Percentiles rank a stretch among this genome's conserved stretches.
Conservation (phyloP, 257 asterid genomes). For the Scutellaria baicalensis region DNA sequence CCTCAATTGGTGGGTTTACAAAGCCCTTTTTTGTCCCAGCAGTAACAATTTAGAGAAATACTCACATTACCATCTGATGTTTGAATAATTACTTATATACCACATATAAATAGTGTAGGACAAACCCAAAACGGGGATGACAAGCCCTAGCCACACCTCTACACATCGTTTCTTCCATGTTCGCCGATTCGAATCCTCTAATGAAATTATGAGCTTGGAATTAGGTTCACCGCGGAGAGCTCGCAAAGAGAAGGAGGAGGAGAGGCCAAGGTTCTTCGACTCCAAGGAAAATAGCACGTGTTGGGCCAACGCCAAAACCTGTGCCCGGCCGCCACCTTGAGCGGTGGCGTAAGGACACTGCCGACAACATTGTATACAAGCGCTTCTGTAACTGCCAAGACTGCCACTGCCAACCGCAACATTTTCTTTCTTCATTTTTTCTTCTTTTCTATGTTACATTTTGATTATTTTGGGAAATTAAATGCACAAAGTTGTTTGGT, state of each 20-base stretch:
- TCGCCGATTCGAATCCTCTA: too few relatives aligned
- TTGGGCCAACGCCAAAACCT: constrained; percentile 73
- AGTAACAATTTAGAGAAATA: too few relatives aligned
- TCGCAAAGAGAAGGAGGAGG: constrained; percentile 34
- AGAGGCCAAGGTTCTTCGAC: constrained; percentile 66
- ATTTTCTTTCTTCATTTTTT: constrained; percentile 33
- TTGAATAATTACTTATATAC: too few relatives aligned
- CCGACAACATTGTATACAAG: constrained; percentile 89
- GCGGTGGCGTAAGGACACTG: constrained; percentile 96
- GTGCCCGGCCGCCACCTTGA: constrained; percentile 95
- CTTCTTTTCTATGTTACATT: neutral
- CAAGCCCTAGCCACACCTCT: too few relatives aligned
- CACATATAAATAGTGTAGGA: too few relatives aligned
- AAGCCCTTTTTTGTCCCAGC: too few relatives aligned
- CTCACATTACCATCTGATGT: too few relatives aligned
- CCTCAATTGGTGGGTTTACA: too few relatives aligned
- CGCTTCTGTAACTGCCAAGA: constrained; percentile 85
- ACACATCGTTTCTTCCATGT: too few relatives aligned
- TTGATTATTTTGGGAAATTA: neutral
- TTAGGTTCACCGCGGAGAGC: constrained; percentile 30
- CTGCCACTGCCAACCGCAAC: constrained; percentile 89
- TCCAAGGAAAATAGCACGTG: constrained; percentile 56
- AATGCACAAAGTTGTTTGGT: too few relatives aligned
- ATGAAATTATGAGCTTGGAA: constrained; percentile 20
- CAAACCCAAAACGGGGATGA: too few relatives aligned